Evolutionary conservation across 2,329 filamentous ascomycete species (phyloP), one percentile per base, ranked within the genome.

Genomic region (Calonectria ilicicola): DNA sequence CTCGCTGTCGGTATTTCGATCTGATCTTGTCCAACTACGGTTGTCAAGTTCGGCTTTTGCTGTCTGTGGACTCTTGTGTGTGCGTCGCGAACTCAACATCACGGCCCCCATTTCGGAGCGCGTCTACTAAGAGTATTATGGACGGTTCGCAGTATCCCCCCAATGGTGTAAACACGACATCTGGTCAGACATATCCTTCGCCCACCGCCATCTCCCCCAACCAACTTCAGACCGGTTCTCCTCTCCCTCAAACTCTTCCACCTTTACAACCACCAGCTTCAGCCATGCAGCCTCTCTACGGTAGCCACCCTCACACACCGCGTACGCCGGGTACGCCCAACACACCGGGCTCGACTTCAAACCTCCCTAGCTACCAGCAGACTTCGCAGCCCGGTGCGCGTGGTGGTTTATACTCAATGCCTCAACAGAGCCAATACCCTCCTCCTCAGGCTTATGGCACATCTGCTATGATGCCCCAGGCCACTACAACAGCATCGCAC

Each of bases 401-500:
- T 68, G 86, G 86, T 71, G 86, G 86, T 69, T 84, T 88, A 23
- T 89, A 89, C 79, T 86, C 87, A 69, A 90, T 92, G 87, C 87
- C 89, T 80, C 86, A 68, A n/a, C 65, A 87, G 75, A 89, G 87
- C 80, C 90, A 90, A 76, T 89, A 87, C 75, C 88, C 87, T 72
- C 85, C 86, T 49, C 88, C 88, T 72, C 88, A 88, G 81, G 86
- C 83, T 12, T 93, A 92, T 80, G 86, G 87, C 44, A 87, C 88
- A 10, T 89, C 90, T 8, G 86, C 87, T 62, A 92, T 94, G 89
- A 89, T 94, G 86, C 89, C 92, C 58, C 91, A 93, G 83, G 85
- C 92, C 27, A 91, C 92, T 14, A 89, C 90, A 60, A 88, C 93
- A 53, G 89, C 92, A 78, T 91, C 91, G 67, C 93, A 95, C 82